A percentile compares a stretch with the other conserved stretches of the same genome.
Conservation (phyloP, 495 filamentous ascomycete species). For the Hyaloscypha finlandica region DNA sequence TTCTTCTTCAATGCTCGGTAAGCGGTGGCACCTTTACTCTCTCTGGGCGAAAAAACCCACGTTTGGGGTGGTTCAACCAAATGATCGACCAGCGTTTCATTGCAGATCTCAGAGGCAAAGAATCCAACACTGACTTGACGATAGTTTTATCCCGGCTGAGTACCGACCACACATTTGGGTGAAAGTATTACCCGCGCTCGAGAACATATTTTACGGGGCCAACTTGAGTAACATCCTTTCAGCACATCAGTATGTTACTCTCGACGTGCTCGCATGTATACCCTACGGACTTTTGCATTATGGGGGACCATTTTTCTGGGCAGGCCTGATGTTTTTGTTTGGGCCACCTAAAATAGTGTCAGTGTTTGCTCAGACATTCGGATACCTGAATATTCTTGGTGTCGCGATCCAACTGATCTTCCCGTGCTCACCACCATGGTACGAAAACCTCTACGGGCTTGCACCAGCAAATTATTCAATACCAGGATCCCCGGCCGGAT, state of each 20-base stretch:
- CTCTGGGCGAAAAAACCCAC: background rate
- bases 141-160: constrained; percentile 80
- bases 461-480: constrained; percentile 91
- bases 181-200: constrained; percentile 88
- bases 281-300: constrained; percentile 92
- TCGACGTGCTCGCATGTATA: constrained; percentile 89
- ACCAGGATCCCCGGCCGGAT: constrained; percentile 80
- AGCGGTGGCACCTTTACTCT: constrained; percentile 18
- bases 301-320: constrained; percentile 75
- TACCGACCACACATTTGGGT: constrained; percentile 93
- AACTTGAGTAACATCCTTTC: constrained; percentile 96
- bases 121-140: constrained; percentile 11
- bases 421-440: constrained; percentile 94
- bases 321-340: constrained; percentile 78
- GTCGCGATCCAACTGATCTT: constrained; percentile 85
- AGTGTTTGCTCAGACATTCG: constrained; percentile 82
- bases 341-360: constrained; percentile 82
- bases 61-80: background rate
- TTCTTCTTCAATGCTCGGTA: constrained; percentile 68
- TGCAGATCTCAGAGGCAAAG: background rate
- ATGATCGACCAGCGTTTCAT: constrained; percentile 17
- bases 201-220: constrained; percentile 94
- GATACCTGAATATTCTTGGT: constrained; percentile 86
- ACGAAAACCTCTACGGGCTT: constrained; percentile 86
- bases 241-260: constrained; percentile 74